Conservation (phyloP, 2,329 filamentous ascomycete genomes). For the Fusarium hostae region DNA sequence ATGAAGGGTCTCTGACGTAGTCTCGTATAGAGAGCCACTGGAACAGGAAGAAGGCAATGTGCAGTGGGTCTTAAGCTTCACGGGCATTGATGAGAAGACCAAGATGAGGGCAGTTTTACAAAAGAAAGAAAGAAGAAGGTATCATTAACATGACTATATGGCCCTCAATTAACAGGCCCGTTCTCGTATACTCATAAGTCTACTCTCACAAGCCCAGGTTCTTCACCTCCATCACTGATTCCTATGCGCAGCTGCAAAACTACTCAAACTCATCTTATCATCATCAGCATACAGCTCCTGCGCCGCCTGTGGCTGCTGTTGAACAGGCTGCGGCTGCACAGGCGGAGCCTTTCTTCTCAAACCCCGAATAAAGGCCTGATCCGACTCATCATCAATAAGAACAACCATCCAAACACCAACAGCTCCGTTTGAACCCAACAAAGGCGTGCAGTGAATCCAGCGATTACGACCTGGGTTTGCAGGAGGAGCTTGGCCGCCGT, state of each 20-base stretch:
- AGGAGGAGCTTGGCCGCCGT: constrained; percentile 22
- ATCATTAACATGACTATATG: constrained; percentile 10
- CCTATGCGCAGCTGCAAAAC: constrained; percentile 37
- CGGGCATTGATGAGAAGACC: background rate
- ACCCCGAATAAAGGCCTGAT: constrained; percentile 9
- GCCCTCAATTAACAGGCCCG: background rate
- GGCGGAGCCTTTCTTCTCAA: constrained; percentile 29
- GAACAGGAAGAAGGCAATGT: background rate
- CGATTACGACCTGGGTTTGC: constrained; percentile 64
- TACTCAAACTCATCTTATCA: constrained; percentile 37
- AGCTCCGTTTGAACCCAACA: constrained; percentile 72
- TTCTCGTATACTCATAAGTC: background rate
- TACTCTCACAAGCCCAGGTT: background rate
- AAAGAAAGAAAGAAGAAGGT: background rate
- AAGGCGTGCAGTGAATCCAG: constrained; percentile 82
- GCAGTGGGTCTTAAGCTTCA: background rate
- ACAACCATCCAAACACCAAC: constrained; percentile 85
- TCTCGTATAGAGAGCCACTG: background rate
- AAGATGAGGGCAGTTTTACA: background rate
- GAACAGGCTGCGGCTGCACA: constrained; percentile 17
- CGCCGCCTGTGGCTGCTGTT: background rate
- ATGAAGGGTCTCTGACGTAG: background rate
- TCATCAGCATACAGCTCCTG: constrained; percentile 13
- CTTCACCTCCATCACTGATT: background rate
- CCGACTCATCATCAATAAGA: constrained; percentile 72